A percentile compares a stretch with the other conserved stretches of the same genome.
Conservation (phyloP, 176 grass and related monocot species). For the Ensete glaucum region DNA sequence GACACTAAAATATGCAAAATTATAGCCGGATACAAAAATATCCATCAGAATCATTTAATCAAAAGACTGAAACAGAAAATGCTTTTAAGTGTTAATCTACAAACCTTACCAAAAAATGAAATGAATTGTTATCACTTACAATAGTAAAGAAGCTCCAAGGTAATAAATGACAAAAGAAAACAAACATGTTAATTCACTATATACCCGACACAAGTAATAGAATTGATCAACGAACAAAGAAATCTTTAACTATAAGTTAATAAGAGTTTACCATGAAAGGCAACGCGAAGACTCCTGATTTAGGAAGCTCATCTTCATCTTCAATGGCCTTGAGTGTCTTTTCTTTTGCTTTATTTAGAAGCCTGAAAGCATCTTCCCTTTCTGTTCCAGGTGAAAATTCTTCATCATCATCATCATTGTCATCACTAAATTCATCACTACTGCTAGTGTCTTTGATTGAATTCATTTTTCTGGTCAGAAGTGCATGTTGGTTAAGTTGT, state of each 20-base stretch:
- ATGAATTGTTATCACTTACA: not conserved
- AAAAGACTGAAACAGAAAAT: not conserved
- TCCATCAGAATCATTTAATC: not conserved
- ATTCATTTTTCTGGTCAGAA: slow-evolving; percentile 89
- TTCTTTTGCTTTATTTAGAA: slow-evolving; percentile 66
- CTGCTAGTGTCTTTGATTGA: slow-evolving; percentile 61
- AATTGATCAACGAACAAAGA: not conserved
- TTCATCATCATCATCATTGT: slow-evolving; percentile 35
- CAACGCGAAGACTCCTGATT: slow-evolving; percentile 67
- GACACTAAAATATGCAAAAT: not conserved
- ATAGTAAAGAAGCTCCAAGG: not conserved
- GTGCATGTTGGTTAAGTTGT: slow-evolving; percentile 64
- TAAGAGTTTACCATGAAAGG: slow-evolving; percentile 68
- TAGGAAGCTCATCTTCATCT: slow-evolving; percentile 42
- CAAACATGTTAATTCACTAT: not conserved
- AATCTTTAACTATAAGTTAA: not conserved
- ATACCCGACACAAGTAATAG: not conserved
- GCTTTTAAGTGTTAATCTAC: not conserved
- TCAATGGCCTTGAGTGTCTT: slow-evolving; percentile 58
- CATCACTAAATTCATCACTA: slow-evolving; percentile 52
- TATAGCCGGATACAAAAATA: not conserved
- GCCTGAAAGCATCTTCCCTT: slow-evolving; percentile 33
- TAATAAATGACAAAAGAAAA: not conserved
- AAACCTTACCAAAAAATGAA: not conserved
- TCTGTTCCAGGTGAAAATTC: slow-evolving; percentile 25